These are phyloP conservation scores for Chlorella sorokiniana DNA, from an alignment of 139 green algal species.

Conservation along the genomic window DNA sequence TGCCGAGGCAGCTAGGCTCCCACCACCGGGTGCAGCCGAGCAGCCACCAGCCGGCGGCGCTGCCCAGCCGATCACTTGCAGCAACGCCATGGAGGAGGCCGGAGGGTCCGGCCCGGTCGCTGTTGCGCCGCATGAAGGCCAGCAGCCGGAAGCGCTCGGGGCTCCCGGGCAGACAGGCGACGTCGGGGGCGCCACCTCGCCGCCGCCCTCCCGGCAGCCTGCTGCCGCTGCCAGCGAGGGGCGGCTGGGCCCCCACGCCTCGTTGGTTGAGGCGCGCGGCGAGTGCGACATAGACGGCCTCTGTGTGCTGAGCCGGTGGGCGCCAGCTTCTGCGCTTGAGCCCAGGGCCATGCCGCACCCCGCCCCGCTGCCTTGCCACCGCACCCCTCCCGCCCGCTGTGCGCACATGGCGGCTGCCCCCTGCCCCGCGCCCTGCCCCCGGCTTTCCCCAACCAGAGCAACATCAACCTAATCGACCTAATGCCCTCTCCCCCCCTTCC, in stretches of 20 bases:
- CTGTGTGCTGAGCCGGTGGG: conserved; percentile 3
- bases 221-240: conserved; percentile 18
- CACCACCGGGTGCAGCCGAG: too few relatives aligned
- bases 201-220: neutral
- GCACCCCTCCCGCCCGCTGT: neutral
- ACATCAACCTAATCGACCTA: neutral
- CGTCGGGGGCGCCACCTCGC: too few relatives aligned
- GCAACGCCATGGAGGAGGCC: too few relatives aligned
- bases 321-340: neutral
- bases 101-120: too few relatives aligned
- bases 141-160: too few relatives aligned
- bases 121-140: too few relatives aligned
- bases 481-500: neutral
- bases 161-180: too few relatives aligned
- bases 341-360: neutral
- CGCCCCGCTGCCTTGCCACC: too few relatives aligned
- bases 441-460: neutral
- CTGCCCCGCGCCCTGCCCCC: neutral
- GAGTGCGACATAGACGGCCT: neutral
- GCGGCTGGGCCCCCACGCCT: conserved; percentile 40
- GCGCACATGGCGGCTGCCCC: neutral
- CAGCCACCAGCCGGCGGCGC: too few relatives aligned
- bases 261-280: conserved; percentile 23
- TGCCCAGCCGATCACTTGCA: too few relatives aligned
- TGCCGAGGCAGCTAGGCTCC: neutral